Percentiles rank a stretch among this genome's conserved stretches.
Evolutionary conservation across 768 basidiomycete species (phyloP).

Genomic region (Sporobolomyces roseus): DNA sequence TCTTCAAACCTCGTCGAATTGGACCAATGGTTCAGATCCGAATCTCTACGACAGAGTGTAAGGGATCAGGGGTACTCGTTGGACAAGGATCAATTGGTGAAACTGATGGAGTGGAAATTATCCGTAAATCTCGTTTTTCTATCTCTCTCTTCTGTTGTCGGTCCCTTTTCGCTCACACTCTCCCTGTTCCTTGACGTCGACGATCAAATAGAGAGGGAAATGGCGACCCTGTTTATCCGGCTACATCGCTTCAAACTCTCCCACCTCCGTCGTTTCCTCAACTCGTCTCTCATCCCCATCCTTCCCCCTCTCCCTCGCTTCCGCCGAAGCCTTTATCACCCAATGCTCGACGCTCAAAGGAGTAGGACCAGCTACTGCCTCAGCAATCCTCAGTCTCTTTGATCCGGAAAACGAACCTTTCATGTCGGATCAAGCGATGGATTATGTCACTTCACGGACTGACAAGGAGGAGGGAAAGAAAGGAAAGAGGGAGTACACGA

Average conservation of each 20-base stretch:
- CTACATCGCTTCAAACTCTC: conserved; percentile 15
- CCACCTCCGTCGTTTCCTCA: conserved; percentile 13
- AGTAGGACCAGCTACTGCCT: conserved; percentile 42
- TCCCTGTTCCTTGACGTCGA: too few relatives aligned
- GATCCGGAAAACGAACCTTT: conserved; percentile 14
- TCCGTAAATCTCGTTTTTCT: conserved; percentile 29
- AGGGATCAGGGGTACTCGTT: background rate
- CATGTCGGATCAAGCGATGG: conserved; percentile 31
- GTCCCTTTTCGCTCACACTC: background rate
- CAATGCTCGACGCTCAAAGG: conserved; percentile 27
- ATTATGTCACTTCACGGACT: background rate
- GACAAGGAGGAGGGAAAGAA: background rate
- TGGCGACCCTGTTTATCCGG: conserved; percentile 23
- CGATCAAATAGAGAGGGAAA: conserved; percentile 42
- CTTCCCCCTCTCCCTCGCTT: background rate
- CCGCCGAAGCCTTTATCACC: background rate
- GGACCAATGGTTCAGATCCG: conserved; percentile 20
- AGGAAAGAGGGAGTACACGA: conserved; percentile 32
- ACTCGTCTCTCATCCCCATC: background rate
- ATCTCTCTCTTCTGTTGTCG: background rate
- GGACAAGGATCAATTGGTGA: conserved; percentile 22
- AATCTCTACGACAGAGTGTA: background rate
- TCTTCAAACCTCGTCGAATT: conserved; percentile 25
- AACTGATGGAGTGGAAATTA: conserved; percentile 40
- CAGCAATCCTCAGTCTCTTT: conserved; percentile 31